Base-by-base conservation (phyloP, 2,329 filamentous ascomycete species). In the Leptoxyphium fumago region DNA sequence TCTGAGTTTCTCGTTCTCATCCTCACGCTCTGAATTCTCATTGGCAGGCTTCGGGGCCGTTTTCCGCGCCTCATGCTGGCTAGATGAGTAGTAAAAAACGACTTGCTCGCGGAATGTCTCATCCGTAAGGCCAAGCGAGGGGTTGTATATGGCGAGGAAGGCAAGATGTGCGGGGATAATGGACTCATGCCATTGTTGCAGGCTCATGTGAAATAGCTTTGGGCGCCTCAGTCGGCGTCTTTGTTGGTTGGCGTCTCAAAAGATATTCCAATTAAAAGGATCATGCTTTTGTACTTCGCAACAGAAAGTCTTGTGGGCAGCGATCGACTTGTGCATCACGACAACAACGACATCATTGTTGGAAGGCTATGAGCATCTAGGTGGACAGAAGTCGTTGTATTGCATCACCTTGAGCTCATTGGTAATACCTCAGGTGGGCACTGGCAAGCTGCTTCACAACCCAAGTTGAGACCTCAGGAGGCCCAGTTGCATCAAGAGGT, bases 101-200 rank as follows among this genome's bases (percentile, higher is more conserved):
- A 96, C 85, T 65, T 98, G 85, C 54, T 89, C 74, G 42, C 75
- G 70, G 50, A 88, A 68, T 2, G 79, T 82, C 58, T 86, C 82
- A 60, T 87, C 82, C 61, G 74, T 75, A 30, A 60, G 72, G 55
- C 83, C 81, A 39, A 93, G 74, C 5, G 81, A 78, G 29, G 93
- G 91, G 62, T 94, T 96, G 72, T 94, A 98, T 61, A 98, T 93
- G 61, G 89, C 80, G 39, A 98, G 74, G 62, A 91, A 96, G 55
- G 84, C 83, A 28, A 96, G 76, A 59, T 84, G 84, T 30, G 89
- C 89, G 38, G 91, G 88, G 44, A 58, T 54, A 43, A 61, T 52
- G 41, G 38, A 39, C 41, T 30, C 48, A 39, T 48, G 50, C 51
- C 51, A 53, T 50, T 40, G 41, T 43, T 51, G 41, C 48, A 51